Conservation (phyloP, 108 stramenopile genomes). For the Ochromonas danica region DNA sequence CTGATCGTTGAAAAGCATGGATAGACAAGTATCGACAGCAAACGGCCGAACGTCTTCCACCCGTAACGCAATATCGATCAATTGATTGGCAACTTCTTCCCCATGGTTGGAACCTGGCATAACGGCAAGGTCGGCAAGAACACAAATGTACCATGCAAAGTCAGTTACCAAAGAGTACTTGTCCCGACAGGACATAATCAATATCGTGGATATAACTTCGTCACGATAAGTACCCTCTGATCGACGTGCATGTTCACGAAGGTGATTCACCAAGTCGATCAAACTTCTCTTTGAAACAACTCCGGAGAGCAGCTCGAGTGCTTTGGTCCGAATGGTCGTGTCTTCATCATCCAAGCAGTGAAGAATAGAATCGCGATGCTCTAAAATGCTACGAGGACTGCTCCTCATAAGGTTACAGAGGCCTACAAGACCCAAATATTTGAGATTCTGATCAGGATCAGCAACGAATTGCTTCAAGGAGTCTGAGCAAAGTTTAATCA, state of each 20-base stretch:
- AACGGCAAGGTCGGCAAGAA: conserved; percentile 77
- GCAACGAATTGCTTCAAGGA: conserved; percentile 84
- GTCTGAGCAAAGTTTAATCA: conserved; percentile 80
- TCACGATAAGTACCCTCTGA: conserved; percentile 85
- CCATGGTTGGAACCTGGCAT: conserved; percentile 71
- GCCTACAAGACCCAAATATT: conserved; percentile 95
- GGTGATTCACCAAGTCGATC: conserved; percentile 81
- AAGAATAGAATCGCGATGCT: conserved; percentile 83
- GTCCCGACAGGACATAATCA: conserved; percentile 80
- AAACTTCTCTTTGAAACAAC: conserved; percentile 91
- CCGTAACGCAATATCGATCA: conserved; percentile 86
- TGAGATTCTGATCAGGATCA: conserved; percentile 95
- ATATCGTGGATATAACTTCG: conserved; percentile 86
- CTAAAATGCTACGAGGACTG: conserved; percentile 80
- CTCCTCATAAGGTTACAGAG: conserved; percentile 82
- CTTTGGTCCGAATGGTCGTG: conserved; percentile 91
- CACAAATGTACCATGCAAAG: conserved; percentile 90
- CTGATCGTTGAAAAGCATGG: conserved; percentile 55
- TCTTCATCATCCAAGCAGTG: conserved; percentile 91
- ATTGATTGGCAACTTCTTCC: conserved; percentile 70
- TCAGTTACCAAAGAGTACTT: conserved; percentile 85
- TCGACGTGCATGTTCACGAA: conserved; percentile 78
- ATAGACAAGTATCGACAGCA: conserved; percentile 74
- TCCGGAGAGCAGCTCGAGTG: conserved; percentile 85
- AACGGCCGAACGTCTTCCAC: conserved; percentile 86